Evolutionary conservation across 2,329 filamentous ascomycete genomes (phyloP).

Genomic region (Penicillium sp.): DNA sequence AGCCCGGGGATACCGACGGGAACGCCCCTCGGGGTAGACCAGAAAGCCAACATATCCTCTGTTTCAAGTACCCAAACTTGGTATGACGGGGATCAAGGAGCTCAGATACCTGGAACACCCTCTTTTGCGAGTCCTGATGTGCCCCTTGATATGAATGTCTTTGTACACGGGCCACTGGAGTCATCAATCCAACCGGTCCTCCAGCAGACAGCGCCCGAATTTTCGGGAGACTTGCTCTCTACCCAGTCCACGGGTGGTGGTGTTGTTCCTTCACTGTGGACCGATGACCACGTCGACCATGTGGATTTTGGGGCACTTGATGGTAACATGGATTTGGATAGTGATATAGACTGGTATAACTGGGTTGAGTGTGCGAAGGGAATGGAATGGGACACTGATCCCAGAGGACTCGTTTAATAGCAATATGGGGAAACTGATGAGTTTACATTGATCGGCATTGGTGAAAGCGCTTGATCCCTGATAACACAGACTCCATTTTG

Average conservation of each 20-base stretch:
- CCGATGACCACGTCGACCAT: slow-evolving; percentile 13
- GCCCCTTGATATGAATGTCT: too few relatives aligned
- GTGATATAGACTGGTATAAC: slow-evolving; percentile 41
- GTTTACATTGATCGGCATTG: background rate
- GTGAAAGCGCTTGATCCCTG: background rate
- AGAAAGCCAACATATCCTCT: background rate
- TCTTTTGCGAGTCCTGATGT: background rate
- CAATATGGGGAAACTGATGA: background rate
- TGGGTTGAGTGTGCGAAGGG: slow-evolving; percentile 41
- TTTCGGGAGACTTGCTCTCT: background rate
- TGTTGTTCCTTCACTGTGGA: slow-evolving; percentile 16
- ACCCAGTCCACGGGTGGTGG: background rate
- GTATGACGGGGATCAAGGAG: background rate
- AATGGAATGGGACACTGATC: slow-evolving; percentile 16
- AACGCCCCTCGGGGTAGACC: too few relatives aligned
- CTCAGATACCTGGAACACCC: background rate
- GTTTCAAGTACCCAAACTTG: background rate
- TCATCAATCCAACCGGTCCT: background rate
- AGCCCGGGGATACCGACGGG: too few relatives aligned
- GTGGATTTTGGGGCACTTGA: background rate
- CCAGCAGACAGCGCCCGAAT: background rate
- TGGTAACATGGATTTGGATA: slow-evolving; percentile 31
- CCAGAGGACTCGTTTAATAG: background rate
- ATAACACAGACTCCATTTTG: slow-evolving; percentile 15
- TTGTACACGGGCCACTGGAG: background rate